A percentile compares a stretch with the other conserved stretches of the same genome.
phyloP scores from a whole-genome alignment of 1,284 basidiomycete species.

The Vanrija sp. region DNA sequence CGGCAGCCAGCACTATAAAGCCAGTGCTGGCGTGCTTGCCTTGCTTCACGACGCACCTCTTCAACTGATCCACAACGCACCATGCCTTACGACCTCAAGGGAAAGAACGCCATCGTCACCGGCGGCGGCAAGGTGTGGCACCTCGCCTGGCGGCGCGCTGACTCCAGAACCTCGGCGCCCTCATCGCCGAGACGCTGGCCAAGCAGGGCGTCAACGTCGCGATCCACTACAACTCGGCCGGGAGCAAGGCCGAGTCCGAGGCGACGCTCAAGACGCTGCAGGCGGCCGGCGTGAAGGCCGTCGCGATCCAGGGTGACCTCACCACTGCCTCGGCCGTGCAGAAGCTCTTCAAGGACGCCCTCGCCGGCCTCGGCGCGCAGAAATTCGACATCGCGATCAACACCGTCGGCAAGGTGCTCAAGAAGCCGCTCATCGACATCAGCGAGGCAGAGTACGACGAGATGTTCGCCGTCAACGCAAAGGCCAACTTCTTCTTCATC shows the following conservation, averaged over 20 bases:
- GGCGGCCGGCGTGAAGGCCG: slow-evolving; percentile 13
- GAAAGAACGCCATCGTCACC: slow-evolving; percentile 19
- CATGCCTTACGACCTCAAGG: slow-evolving; percentile 11
- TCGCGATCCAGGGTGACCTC: slow-evolving; percentile 13
- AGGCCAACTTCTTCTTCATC: slow-evolving; percentile 29
- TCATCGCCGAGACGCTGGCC: slow-evolving; percentile 19
- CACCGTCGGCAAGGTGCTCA: slow-evolving; percentile 29
- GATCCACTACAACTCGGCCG: slow-evolving; percentile 21
- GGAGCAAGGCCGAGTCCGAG: slow-evolving; percentile 15
- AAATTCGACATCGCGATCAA: slow-evolving; percentile 25
- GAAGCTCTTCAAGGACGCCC: slow-evolving; percentile 17
- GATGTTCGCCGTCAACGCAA: slow-evolving; percentile 25
- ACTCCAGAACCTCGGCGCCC: slow-evolving; percentile 19
- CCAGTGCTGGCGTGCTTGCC: background rate
- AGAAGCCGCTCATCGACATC: slow-evolving; percentile 22
- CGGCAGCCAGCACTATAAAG: background rate
- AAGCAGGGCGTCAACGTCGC: slow-evolving; percentile 19
- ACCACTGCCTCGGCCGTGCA: background rate
- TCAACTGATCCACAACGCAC: too few species aligned
- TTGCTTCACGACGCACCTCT: too few species aligned
- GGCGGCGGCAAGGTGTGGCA: slow-evolving; percentile 17
- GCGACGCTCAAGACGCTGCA: slow-evolving; percentile 13
- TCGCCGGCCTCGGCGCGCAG: slow-evolving; percentile 8
- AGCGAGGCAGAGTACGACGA: slow-evolving; percentile 23
- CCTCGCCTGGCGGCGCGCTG: background rate